phyloP scores from a whole-genome alignment of 225 moss, liverwort and hornwort genomes.

The Sphagnum contortum region DNA sequence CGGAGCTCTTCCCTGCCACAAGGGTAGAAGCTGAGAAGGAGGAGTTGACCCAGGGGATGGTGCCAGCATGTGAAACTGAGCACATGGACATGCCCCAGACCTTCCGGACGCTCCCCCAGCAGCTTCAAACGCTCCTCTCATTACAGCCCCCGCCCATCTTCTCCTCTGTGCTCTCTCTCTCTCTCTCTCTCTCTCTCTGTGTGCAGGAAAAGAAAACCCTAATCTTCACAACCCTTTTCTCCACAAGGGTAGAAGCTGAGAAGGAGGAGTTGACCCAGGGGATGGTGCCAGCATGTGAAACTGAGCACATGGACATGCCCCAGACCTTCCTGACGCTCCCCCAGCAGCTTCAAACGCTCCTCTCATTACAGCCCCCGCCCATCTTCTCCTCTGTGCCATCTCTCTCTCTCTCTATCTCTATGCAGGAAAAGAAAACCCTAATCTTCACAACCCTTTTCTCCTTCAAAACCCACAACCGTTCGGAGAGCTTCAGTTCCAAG shows the following conservation, averaged over 20 bases:
- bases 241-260: too few species aligned
- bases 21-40: too few species aligned
- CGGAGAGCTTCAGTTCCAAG: too few species aligned
- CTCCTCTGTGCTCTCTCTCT: conserved; percentile 24
- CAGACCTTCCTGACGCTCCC: conserved; percentile 2
- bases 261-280: not conserved
- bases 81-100: not conserved
- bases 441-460: too few species aligned
- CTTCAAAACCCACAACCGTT: too few species aligned
- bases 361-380: conserved; percentile 15
- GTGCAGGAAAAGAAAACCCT: too few species aligned
- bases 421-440: too few species aligned
- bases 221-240: too few species aligned
- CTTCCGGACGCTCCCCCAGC: conserved; percentile 5
- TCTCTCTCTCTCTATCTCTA: too few species aligned
- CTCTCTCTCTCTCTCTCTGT: too few species aligned
- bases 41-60: not conserved
- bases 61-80: not conserved
- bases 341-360: conserved; percentile 14
- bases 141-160: conserved; percentile 17
- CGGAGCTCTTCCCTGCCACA: not conserved
- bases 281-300: not conserved
- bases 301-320: not conserved
- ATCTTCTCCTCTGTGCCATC: conserved; percentile 32
- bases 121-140: conserved; percentile 19